These are phyloP conservation scores for Hypoxylon intermedium DNA, from an alignment of 495 filamentous ascomycete genomes.

Conservation along the genomic window DNA sequence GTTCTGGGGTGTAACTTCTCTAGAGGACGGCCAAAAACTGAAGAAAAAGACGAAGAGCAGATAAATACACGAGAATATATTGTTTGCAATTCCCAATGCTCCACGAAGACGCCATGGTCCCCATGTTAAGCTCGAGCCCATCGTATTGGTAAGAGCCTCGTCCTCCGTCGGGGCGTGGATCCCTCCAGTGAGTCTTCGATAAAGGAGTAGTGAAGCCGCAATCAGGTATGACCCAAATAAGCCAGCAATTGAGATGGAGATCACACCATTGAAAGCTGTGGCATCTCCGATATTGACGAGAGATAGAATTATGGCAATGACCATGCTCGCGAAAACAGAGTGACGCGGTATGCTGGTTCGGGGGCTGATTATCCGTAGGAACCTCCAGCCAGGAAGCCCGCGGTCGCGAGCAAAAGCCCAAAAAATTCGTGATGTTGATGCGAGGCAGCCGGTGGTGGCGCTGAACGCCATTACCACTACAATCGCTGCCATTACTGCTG, in stretches of 20 bases:
- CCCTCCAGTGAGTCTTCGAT: conserved; percentile 38
- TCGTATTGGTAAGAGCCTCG: neutral
- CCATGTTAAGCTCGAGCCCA: conserved; percentile 20
- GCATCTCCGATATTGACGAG: conserved; percentile 60
- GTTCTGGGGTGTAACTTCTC: too few relatives aligned
- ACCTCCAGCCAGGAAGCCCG: neutral
- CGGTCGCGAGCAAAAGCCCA: conserved; percentile 61
- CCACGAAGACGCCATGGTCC: conserved; percentile 29
- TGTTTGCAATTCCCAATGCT: conserved; percentile 29
- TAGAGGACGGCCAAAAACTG: conserved; percentile 57
- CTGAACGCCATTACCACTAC: conserved; percentile 47
- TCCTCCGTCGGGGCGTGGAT: conserved; percentile 27
- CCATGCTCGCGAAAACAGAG: too few relatives aligned
- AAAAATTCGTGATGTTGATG: conserved; percentile 58
- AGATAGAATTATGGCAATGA: too few relatives aligned
- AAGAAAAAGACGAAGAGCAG: conserved; percentile 44
- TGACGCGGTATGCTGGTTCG: too few relatives aligned
- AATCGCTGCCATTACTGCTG: conserved; percentile 43
- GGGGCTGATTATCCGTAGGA: too few relatives aligned
- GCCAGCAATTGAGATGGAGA: conserved; percentile 52
- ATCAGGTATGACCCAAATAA: conserved; percentile 55
- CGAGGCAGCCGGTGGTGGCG: conserved; percentile 47
- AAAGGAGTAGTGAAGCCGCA: conserved; percentile 51
- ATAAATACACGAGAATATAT: conserved; percentile 26
- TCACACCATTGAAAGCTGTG: conserved; percentile 56